phyloP scores from a whole-genome alignment of 805 yeast species.

The Myxozyma vanderwaltii region DNA sequence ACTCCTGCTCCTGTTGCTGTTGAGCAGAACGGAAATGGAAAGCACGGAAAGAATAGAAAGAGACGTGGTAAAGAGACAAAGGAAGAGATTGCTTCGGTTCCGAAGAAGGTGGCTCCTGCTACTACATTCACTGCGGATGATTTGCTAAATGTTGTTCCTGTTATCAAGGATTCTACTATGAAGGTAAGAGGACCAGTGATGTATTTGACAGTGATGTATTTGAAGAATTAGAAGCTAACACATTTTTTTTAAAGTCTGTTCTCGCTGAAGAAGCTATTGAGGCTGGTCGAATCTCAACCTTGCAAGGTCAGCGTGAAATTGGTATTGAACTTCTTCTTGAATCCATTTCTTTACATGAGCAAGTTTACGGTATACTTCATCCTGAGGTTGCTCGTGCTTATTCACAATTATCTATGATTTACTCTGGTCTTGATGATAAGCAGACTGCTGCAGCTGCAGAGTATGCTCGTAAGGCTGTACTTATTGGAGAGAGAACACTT shows the following conservation, averaged over 20 bases:
- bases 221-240: neutral
- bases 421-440: slow-evolving; percentile 58
- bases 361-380: slow-evolving; percentile 79
- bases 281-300: slow-evolving; percentile 42
- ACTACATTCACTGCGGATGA: slow-evolving; percentile 61
- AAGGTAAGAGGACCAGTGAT: neutral
- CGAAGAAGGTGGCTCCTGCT: slow-evolving; percentile 31
- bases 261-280: slow-evolving; percentile 69
- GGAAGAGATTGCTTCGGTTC: neutral
- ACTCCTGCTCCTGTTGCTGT: slow-evolving; percentile 35
- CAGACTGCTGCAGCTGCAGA: slow-evolving; percentile 57
- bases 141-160: slow-evolving; percentile 68
- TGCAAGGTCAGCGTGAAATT: slow-evolving; percentile 45
- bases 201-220: no score
- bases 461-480: slow-evolving; percentile 66
- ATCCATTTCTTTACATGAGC: slow-evolving; percentile 72
- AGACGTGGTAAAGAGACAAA: slow-evolving; percentile 11
- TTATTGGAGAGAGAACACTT: slow-evolving; percentile 72
- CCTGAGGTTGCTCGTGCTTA: slow-evolving; percentile 75
- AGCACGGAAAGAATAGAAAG: slow-evolving; percentile 14
- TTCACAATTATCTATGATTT: slow-evolving; percentile 64
- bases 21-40: neutral
- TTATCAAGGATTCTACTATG: slow-evolving; percentile 65
- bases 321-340: slow-evolving; percentile 70
- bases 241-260: slow-evolving; percentile 46